Conservation (phyloP, 1,284 basidiomycete genomes). For the Clitocybe nebularis region DNA sequence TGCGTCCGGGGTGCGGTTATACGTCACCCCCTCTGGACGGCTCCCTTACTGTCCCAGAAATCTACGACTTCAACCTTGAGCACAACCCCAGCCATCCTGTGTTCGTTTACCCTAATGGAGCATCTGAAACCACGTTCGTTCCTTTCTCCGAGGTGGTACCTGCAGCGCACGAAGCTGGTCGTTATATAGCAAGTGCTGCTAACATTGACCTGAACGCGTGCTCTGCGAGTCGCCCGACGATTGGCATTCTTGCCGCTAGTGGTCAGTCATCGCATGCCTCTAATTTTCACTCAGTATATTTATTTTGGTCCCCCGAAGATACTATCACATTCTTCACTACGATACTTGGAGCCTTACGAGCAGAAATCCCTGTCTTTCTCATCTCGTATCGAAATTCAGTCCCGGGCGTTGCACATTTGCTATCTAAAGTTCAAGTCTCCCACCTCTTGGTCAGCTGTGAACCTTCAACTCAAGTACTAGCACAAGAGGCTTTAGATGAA, state of each 20-base stretch:
- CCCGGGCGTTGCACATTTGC: conserved; percentile 27
- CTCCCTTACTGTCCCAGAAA: neutral
- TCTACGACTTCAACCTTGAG: neutral
- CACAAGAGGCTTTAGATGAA: conserved; percentile 15
- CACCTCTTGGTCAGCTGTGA: conserved; percentile 27
- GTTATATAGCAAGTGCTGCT: neutral
- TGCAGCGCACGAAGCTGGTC: neutral
- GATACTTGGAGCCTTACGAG: conserved; percentile 24
- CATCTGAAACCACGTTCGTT: neutral
- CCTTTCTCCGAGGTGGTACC: neutral
- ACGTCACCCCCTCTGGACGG: neutral
- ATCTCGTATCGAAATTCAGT: conserved; percentile 32
- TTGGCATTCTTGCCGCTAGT: neutral
- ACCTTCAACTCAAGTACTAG: conserved; percentile 22
- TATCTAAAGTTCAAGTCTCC: conserved; percentile 18
- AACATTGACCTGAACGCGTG: neutral
- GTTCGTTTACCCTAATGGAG: neutral
- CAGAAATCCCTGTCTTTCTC: conserved; percentile 25
- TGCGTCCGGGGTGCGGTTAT: no score
- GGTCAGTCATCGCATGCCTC: neutral
- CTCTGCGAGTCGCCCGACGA: neutral
- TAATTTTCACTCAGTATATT: neutral
- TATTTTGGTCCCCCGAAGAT: conserved; percentile 15
- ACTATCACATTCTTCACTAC: conserved; percentile 24
- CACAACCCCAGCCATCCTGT: neutral